Percentiles rank a stretch among this genome's conserved stretches.
phyloP scores from a whole-genome alignment of 495 filamentous ascomycete species.

The Thermothielavioides terrestris region DNA sequence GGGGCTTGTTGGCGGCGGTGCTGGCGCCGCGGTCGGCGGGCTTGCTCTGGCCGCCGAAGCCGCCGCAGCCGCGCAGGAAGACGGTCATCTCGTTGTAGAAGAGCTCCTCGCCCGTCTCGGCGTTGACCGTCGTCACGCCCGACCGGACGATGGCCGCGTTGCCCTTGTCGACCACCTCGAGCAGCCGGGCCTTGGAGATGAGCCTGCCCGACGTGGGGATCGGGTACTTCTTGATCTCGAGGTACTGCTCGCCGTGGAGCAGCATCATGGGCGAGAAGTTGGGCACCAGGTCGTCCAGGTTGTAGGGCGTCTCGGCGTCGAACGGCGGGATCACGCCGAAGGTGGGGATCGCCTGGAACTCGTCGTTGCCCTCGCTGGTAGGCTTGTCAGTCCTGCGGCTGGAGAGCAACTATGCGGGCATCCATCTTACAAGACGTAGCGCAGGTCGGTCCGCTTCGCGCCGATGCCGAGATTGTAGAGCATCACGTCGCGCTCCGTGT shows the following conservation, averaged over 20 bases:
- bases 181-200: conserved; percentile 72
- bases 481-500: conserved; percentile 78
- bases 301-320: conserved; percentile 72
- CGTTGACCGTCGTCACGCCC: conserved; percentile 66
- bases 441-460: conserved; percentile 85
- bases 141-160: conserved; percentile 76
- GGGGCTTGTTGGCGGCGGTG: conserved; percentile 69
- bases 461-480: conserved; percentile 95
- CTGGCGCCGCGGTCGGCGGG: conserved; percentile 67
- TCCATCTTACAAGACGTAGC: conserved; percentile 57
- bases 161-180: conserved; percentile 95
- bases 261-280: conserved; percentile 99
- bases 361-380: conserved; percentile 63
- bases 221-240: conserved; percentile 88
- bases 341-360: conserved; percentile 88
- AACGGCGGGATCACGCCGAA: conserved; percentile 94
- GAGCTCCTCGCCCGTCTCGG: conserved; percentile 78
- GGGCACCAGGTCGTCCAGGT: conserved; percentile 73
- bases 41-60: conserved; percentile 83
- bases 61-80: conserved; percentile 87
- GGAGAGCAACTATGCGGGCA: not conserved
- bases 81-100: conserved; percentile 95
- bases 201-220: conserved; percentile 82
- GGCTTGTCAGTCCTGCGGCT: not conserved
- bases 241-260: conserved; percentile 96